Percentiles rank a stretch among this genome's conserved stretches.
Conservation (phyloP, 148 eudicot genomes). For the Rhododendron vialii region DNA sequence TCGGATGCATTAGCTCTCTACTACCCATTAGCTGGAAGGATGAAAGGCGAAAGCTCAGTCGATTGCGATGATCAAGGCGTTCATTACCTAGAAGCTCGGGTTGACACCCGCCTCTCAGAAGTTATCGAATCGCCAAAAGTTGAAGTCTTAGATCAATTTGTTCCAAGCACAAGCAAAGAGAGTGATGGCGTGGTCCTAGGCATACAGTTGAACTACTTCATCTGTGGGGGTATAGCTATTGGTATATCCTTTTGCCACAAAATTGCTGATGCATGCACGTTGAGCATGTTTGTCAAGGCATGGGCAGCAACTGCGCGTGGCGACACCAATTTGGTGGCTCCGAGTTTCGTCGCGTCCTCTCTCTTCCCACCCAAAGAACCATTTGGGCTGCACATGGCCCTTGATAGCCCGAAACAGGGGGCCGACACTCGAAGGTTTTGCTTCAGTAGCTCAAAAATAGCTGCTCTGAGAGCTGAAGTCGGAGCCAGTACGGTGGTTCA, state of each 20-base stretch:
- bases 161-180: conserved; percentile 19
- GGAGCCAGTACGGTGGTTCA: background rate
- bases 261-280: conserved; percentile 28
- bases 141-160: conserved; percentile 13
- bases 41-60: conserved; percentile 20
- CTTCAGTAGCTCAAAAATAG: conserved; percentile 28
- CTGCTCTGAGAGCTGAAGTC: conserved; percentile 17
- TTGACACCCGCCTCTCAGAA: conserved; percentile 14
- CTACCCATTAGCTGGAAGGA: conserved; percentile 47
- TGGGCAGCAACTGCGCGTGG: conserved; percentile 29
- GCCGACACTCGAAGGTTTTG: conserved; percentile 25
- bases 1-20: conserved; percentile 26
- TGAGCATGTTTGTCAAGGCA: conserved; percentile 25
- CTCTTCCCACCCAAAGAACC: conserved; percentile 24
- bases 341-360: conserved; percentile 22
- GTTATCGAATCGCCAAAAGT: conserved; percentile 19
- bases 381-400: conserved; percentile 3
- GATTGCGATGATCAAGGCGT: conserved; percentile 43
- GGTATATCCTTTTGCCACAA: conserved; percentile 31
- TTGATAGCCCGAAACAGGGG: background rate
- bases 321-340: background rate
- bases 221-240: conserved; percentile 34
- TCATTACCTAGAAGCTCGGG: conserved; percentile 20
- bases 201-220: conserved; percentile 32
- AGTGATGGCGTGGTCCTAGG: conserved; percentile 20